Evolutionary conservation across 2,329 filamentous ascomycete species (phyloP).

Genomic region (Trichoderma asperellum): DNA sequence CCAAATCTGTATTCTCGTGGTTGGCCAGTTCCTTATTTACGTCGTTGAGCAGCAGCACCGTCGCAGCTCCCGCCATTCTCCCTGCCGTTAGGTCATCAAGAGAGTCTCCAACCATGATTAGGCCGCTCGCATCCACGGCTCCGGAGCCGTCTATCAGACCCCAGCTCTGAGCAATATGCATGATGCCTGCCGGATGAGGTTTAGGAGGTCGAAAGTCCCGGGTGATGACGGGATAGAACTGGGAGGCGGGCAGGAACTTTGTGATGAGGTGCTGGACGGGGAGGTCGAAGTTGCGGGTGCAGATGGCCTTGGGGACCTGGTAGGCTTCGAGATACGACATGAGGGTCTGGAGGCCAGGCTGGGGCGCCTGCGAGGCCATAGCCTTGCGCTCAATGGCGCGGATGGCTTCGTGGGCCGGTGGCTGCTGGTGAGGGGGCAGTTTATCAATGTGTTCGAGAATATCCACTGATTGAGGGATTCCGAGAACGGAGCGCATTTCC

Average conservation of each 20-base stretch:
- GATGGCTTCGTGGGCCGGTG: conserved; percentile 72
- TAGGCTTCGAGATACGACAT: conserved; percentile 80
- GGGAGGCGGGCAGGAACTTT: conserved; percentile 70
- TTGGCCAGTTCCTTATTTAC: conserved; percentile 71
- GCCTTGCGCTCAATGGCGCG: conserved; percentile 77
- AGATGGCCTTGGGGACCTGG: conserved; percentile 77
- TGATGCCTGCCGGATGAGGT: conserved; percentile 82
- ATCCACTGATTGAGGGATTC: conserved; percentile 73
- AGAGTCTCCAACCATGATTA: conserved; percentile 75
- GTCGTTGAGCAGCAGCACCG: conserved; percentile 85
- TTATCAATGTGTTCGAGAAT: conserved; percentile 87
- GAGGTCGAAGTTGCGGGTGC: conserved; percentile 89
- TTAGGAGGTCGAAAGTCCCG: conserved; percentile 83
- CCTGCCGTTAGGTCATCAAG: conserved; percentile 94
- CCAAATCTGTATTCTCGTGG: conserved; percentile 77
- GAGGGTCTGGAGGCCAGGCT: conserved; percentile 75
- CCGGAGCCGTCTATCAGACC: conserved; percentile 51
- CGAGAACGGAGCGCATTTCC: conserved; percentile 78
- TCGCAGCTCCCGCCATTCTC: conserved; percentile 79
- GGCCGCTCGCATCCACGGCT: conserved; percentile 48
- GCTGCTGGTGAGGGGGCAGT: conserved; percentile 64
- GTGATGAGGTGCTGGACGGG: conserved; percentile 75
- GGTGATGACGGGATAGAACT: conserved; percentile 80
- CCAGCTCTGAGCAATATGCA: conserved; percentile 83
- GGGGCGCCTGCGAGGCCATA: conserved; percentile 79